Evolutionary conservation across 176 grass and related monocot genomes (phyloP), one percentile per base, ranked within the genome.

Genomic region (Thinopyrum elongatum): DNA sequence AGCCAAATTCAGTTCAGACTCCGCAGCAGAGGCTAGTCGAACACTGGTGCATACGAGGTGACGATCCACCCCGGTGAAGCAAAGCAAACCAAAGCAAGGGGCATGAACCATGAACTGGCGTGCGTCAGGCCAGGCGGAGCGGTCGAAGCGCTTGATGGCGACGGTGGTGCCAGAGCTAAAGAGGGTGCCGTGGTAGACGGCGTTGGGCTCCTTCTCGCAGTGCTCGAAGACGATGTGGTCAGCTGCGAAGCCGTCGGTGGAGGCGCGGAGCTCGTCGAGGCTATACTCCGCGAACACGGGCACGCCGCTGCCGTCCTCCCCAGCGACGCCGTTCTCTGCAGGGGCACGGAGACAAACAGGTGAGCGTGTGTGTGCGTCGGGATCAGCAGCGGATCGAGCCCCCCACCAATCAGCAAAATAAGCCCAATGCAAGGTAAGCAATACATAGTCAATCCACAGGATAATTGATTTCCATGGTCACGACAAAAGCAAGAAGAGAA

Each of bases 141-240:
- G 89, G 46, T 75, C 70, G 80, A 95, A 93, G 60, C 87, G 90
- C 87, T 93, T 91, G 84, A 97, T 79, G 57, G 92, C 88, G 8
- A 89, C 87, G 17, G 85, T 85, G 81, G 85, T 78, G 31, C 82
- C 92, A 60, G 87, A 82, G 49, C 83, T 86, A 85, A 94, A 92
- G 82, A 98, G 87, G 58, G 82, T 91, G 79, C 89, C 95, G 3
- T 81, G 87, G 85, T 95, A 93, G 82, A 93, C 91, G 21, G 95
- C 87, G 53, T 98, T 91, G 70, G 92, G 95, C 36, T 89, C 95
- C 89, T 98, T 98, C 76, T 91, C 82, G 62, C 95, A 93, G 66
- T 98, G 95, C 89, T 98, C 95, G 2, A 91, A 98, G 46, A 98
- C 83, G 71, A 98, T 95, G 87, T 87, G 87, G 23, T 98, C 85